These are phyloP conservation scores for Cladosporium phlei DNA, from an alignment of 2,329 filamentous ascomycete species.

Conservation along the genomic window DNA sequence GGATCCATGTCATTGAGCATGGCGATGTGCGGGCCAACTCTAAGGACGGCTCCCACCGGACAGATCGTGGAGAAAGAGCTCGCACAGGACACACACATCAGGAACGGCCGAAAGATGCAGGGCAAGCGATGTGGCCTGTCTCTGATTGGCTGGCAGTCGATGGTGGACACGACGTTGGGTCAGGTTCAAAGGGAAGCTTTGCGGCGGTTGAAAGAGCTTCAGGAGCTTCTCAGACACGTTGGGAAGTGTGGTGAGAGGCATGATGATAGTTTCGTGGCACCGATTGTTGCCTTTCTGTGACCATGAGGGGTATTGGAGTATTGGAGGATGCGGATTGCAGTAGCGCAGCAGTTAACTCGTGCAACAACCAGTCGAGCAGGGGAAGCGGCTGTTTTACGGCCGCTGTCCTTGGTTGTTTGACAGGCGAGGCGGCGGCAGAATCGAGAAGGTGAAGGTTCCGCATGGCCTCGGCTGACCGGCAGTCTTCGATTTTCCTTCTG, in stretches of 20 bases:
- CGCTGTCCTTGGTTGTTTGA: conserved; percentile 1
- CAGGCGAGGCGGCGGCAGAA: conserved; percentile 8
- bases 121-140: conserved; percentile 3
- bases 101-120: background rate
- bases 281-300: background rate
- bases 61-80: conserved; percentile 12
- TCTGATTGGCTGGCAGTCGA: conserved; percentile 2
- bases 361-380: background rate
- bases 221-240: conserved; percentile 10
- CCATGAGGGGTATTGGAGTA: background rate
- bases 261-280: background rate
- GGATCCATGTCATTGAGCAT: too few relatives aligned
- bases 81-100: background rate
- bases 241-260: conserved; percentile 2
- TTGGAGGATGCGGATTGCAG: too few relatives aligned
- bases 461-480: too few relatives aligned
- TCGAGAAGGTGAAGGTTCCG: too few relatives aligned
- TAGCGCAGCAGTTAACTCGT: too few relatives aligned
- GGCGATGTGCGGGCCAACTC: conserved; percentile 12
- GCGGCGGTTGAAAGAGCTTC: conserved; percentile 11
- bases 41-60: conserved; percentile 5
- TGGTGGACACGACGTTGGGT: conserved; percentile 5
- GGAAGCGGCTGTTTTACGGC: conserved; percentile 1
- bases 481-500: too few relatives aligned
- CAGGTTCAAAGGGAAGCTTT: background rate